A percentile compares a stretch with the other conserved stretches of the same genome.
phyloP scores from a whole-genome alignment of 106 monocot species.

The Iris macrosiphon region DNA sequence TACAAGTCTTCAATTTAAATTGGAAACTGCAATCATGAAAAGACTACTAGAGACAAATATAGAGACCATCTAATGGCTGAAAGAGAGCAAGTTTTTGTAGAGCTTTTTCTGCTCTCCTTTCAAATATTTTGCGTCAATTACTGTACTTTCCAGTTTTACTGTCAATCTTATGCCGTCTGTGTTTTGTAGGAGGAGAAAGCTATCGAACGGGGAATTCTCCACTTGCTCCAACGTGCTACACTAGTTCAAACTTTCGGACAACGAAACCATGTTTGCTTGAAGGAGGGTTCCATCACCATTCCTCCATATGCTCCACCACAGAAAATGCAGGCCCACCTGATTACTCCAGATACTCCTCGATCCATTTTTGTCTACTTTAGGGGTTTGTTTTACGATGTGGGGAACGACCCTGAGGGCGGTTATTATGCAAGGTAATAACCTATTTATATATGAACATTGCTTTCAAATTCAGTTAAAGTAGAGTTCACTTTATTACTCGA shows the following conservation, averaged over 20 bases:
- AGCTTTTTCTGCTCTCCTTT: too few species aligned
- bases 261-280: slow-evolving; percentile 59
- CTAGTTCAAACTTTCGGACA: slow-evolving; percentile 67
- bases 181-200: slow-evolving; percentile 59
- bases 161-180: too few species aligned
- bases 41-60: too few species aligned
- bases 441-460: too few species aligned
- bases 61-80: too few species aligned
- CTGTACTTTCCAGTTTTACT: too few species aligned
- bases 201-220: slow-evolving; percentile 54
- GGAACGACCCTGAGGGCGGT: slow-evolving; percentile 63
- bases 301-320: slow-evolving; percentile 79
- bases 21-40: too few species aligned
- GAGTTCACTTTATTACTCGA: too few species aligned
- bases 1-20: too few species aligned
- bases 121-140: too few species aligned
- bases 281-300: slow-evolving; percentile 62
- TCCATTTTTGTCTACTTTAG: slow-evolving; percentile 70
- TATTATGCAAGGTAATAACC: slow-evolving; percentile 70
- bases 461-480: too few species aligned
- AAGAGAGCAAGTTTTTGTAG: too few species aligned
- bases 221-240: slow-evolving; percentile 45
- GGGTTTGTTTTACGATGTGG: slow-evolving; percentile 57
- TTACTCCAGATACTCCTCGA: slow-evolving; percentile 50
- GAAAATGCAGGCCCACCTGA: slow-evolving; percentile 66